Evolutionary conservation across 441 rosid genomes (phyloP).

Genomic region (Capsella rubella): DNA sequence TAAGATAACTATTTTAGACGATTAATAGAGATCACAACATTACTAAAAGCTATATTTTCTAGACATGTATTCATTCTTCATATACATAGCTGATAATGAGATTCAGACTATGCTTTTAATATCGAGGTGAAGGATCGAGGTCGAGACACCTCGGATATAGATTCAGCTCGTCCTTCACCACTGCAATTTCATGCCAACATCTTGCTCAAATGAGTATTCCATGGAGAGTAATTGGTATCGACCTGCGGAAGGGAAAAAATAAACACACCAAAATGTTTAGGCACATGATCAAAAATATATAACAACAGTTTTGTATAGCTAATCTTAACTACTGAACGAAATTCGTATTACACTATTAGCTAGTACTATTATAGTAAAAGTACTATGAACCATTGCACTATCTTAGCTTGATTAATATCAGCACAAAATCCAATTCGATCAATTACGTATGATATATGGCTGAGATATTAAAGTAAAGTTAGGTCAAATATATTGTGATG

Average conservation of each 20-base stretch:
- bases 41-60: not conserved
- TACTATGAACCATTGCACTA: not conserved
- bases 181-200: slow-evolving; percentile 36
- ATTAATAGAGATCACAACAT: not conserved
- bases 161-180: slow-evolving; percentile 41
- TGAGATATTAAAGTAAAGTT: not conserved
- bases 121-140: slow-evolving; percentile 47
- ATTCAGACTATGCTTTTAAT: slow-evolving; percentile 5
- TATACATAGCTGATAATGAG: not conserved
- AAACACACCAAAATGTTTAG: not conserved
- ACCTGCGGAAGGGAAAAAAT: slow-evolving; percentile 9
- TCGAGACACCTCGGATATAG: slow-evolving; percentile 28
- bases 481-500: not conserved
- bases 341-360: too few relatives aligned
- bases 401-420: not conserved
- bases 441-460: not conserved
- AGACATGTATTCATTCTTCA: not conserved
- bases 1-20: not conserved
- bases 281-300: not conserved
- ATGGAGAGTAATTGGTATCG: slow-evolving; percentile 22
- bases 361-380: not conserved
- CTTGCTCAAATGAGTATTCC: slow-evolving; percentile 52
- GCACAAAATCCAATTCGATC: not conserved
- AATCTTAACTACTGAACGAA: not conserved
- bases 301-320: not conserved